Conservation (phyloP, 176 grass and related monocot species). For the Pontederia paniculata region DNA sequence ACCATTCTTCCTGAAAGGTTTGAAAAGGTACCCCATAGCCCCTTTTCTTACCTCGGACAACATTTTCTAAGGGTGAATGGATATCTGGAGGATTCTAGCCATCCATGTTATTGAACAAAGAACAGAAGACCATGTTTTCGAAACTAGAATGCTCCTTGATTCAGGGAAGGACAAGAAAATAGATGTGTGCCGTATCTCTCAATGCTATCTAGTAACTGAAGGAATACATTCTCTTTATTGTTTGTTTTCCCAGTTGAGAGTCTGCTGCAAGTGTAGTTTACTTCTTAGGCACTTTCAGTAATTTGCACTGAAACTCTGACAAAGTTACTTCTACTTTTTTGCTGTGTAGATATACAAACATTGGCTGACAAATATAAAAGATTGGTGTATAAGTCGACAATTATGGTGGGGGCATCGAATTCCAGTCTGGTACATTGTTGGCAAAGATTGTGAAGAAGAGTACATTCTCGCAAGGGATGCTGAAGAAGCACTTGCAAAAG, state of each 20-base stretch:
- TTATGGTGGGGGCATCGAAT: slow-evolving; percentile 98
- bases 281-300: background rate
- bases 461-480: slow-evolving; percentile 79
- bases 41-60: background rate
- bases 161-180: too few relatives aligned
- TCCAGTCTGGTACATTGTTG: slow-evolving; percentile 97
- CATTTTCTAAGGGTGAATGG: too few relatives aligned
- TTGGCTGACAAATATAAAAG: slow-evolving; percentile 99
- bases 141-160: too few relatives aligned
- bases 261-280: too few relatives aligned
- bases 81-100: too few relatives aligned
- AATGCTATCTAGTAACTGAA: too few relatives aligned
- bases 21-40: slow-evolving; percentile 57
- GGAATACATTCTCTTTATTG: too few relatives aligned
- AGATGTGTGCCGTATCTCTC: too few relatives aligned
- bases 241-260: too few relatives aligned
- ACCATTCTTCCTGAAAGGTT: slow-evolving; percentile 96
- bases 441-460: slow-evolving; percentile 82
- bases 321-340: slow-evolving; percentile 8
- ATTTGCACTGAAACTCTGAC: slow-evolving; percentile 12
- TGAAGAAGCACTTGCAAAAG: slow-evolving; percentile 70
- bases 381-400: slow-evolving; percentile 99
- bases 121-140: too few relatives aligned
- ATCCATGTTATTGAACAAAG: too few relatives aligned
- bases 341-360: slow-evolving; percentile 65